These are phyloP conservation scores for Diaporthe longicolla DNA, from an alignment of 2,329 filamentous ascomycete species.

Conservation along the genomic window DNA sequence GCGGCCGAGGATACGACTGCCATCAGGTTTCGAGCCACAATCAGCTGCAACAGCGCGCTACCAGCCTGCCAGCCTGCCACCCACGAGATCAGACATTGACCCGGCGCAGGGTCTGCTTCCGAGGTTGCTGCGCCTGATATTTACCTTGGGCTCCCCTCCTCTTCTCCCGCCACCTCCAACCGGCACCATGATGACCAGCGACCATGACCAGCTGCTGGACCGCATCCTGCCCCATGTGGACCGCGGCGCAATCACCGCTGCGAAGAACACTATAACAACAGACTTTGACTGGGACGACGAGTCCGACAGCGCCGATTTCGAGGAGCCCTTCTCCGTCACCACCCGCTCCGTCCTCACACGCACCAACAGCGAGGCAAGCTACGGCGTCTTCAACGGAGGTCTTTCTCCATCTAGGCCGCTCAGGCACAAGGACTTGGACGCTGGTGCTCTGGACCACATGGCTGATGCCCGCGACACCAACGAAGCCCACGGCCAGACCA, in stretches of 20 bases:
- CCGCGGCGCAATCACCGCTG: conserved; percentile 34
- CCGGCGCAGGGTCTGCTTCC: not conserved
- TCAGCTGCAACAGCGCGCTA: not conserved
- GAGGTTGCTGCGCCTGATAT: not conserved
- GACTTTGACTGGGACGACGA: conserved; percentile 38
- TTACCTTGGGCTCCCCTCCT: conserved; percentile 6
- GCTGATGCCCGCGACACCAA: not conserved
- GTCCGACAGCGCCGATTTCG: conserved; percentile 24
- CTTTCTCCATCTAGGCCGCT: conserved; percentile 35
- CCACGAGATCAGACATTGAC: not conserved
- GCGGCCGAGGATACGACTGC: not conserved
- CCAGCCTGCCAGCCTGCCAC: not conserved
- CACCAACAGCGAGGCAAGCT: conserved; percentile 35
- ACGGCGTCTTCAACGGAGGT: conserved; percentile 30
- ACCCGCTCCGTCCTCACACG: conserved; percentile 7
- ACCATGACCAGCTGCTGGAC: conserved; percentile 34
- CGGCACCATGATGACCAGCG: conserved; percentile 33
- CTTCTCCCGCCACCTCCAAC: not conserved
- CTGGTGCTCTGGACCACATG: conserved; percentile 1
- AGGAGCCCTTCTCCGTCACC: conserved; percentile 28
- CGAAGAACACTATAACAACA: conserved; percentile 30
- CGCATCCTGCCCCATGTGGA: conserved; percentile 31
- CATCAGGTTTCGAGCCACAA: conserved; percentile 17
- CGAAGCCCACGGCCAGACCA: conserved; percentile 5
- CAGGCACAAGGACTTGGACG: conserved; percentile 5